phyloP scores from a whole-genome alignment of 2,329 filamentous ascomycete genomes.

The Pseudogymnoascus pannorum region DNA sequence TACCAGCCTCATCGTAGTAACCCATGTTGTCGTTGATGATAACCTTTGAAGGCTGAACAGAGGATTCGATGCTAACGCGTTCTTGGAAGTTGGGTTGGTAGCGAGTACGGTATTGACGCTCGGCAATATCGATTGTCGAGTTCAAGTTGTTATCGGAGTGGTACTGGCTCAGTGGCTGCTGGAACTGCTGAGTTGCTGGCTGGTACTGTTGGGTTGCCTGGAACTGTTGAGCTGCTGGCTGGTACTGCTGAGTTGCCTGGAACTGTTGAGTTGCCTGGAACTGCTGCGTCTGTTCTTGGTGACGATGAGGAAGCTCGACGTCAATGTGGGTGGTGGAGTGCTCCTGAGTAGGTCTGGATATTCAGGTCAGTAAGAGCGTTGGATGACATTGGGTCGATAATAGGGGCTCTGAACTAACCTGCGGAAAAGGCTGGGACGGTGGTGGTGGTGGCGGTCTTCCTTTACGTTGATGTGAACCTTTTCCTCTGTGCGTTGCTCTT shows the following conservation, averaged over 20 bases:
- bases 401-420: slow-evolving; percentile 26
- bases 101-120: slow-evolving; percentile 59
- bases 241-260: no score
- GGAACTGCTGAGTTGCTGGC: no score
- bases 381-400: slow-evolving; percentile 14
- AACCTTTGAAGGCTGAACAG: slow-evolving; percentile 28
- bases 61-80: slow-evolving; percentile 45
- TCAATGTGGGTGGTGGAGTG: slow-evolving; percentile 42
- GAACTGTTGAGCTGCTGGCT: no score
- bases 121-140: slow-evolving; percentile 49
- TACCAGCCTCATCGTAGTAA: slow-evolving; percentile 67
- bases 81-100: slow-evolving; percentile 48
- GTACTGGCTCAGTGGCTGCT: slow-evolving; percentile 55
- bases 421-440: slow-evolving; percentile 52
- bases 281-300: slow-evolving; percentile 21
- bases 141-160: slow-evolving; percentile 39
- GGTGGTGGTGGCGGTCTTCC: slow-evolving; percentile 68
- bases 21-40: slow-evolving; percentile 51
- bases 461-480: slow-evolving; percentile 75
- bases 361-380: slow-evolving; percentile 14
- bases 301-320: slow-evolving; percentile 36
- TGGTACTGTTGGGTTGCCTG: no score
- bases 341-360: slow-evolving; percentile 30
- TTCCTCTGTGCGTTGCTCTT: slow-evolving; percentile 49
- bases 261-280: slow-evolving; percentile 54